Evolutionary conservation across 2,329 filamentous ascomycete species (phyloP).

Genomic region (Verticillium dahliae): DNA sequence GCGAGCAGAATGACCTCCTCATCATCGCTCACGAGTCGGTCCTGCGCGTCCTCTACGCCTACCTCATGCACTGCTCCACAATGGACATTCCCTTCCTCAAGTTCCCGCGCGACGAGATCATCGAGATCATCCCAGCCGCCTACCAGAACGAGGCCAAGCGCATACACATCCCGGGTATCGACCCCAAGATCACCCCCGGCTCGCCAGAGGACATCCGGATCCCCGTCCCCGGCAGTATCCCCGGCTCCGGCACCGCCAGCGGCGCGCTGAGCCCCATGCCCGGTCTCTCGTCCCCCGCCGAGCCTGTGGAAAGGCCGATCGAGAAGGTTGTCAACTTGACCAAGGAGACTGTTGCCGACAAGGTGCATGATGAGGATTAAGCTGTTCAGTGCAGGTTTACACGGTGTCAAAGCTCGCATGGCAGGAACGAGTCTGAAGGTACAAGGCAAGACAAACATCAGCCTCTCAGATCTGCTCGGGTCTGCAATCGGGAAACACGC

Average conservation of each 20-base stretch:
- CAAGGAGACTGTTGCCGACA: conserved; percentile 44
- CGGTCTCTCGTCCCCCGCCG: conserved; percentile 39
- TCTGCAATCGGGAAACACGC: not conserved
- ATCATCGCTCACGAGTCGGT: conserved; percentile 98
- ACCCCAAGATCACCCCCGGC: conserved; percentile 62
- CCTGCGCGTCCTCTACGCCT: conserved; percentile 92
- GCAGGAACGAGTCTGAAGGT: not conserved
- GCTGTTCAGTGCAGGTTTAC: not conserved
- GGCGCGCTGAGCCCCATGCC: conserved; percentile 36
- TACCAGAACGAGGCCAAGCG: conserved; percentile 95
- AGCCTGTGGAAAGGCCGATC: conserved; percentile 34
- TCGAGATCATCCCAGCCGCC: conserved; percentile 94
- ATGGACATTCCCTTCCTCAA: conserved; percentile 88
- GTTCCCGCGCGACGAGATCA: conserved; percentile 95
- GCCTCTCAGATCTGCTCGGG: not conserved
- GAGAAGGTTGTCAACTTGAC: conserved; percentile 44
- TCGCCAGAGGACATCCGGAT: conserved; percentile 79
- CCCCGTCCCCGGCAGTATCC: conserved; percentile 49
- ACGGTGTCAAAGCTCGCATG: not conserved
- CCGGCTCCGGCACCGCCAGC: conserved; percentile 28
- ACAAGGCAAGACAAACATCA: not conserved
- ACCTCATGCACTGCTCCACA: conserved; percentile 97
- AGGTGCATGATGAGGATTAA: conserved; percentile 46
- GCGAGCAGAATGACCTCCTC: conserved; percentile 93
- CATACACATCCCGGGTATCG: conserved; percentile 70